These are phyloP conservation scores for Colletotrichum cereale DNA, from an alignment of 2,329 filamentous ascomycete genomes.

Conservation along the genomic window DNA sequence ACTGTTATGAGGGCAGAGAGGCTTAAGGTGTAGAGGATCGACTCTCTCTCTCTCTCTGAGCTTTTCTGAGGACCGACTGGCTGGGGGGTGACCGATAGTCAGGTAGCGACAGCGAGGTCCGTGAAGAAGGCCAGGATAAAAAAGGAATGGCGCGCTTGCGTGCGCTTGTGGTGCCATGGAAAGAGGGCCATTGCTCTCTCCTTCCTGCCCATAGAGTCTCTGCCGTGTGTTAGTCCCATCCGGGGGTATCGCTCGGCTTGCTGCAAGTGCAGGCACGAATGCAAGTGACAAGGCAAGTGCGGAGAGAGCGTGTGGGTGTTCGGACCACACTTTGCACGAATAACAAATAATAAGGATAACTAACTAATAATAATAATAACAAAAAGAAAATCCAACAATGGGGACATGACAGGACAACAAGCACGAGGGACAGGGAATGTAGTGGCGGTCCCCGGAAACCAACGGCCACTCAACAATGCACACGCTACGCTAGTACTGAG, in stretches of 20 bases:
- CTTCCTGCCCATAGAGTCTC: conserved; percentile 8
- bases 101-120: conserved; percentile 10
- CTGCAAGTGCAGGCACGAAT: background rate
- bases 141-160: conserved; percentile 13
- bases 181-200: conserved; percentile 8
- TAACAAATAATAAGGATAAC: background rate
- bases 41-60: background rate
- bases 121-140: background rate
- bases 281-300: background rate
- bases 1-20: too few relatives aligned
- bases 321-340: conserved; percentile 32
- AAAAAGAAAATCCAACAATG: background rate
- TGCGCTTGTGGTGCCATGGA: background rate
- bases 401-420: conserved; percentile 11
- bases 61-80: background rate
- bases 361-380: too few relatives aligned
- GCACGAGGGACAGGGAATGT: background rate
- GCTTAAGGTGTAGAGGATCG: background rate
- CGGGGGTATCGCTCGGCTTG: background rate
- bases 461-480: conserved; percentile 34
- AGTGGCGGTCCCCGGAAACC: conserved; percentile 19
- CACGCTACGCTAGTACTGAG: background rate
- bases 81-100: background rate
- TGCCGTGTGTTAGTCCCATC: conserved; percentile 29
- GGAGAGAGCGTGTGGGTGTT: background rate